phyloP scores from a whole-genome alignment of 1,284 basidiomycete genomes.

The Entoloma clypeatum region DNA sequence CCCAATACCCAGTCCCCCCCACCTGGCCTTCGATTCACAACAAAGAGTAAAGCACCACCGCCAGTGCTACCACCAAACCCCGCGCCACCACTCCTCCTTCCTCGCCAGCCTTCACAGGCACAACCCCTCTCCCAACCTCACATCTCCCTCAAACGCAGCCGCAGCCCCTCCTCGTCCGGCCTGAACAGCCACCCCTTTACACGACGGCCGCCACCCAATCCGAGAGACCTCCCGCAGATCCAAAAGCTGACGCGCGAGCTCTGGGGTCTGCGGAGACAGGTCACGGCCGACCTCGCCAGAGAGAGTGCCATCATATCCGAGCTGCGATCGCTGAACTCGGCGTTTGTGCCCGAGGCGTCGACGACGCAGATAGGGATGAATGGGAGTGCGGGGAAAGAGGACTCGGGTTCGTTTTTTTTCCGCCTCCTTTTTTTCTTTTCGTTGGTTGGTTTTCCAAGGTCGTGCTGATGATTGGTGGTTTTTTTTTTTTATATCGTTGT shows the following conservation, averaged over 20 bases:
- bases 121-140: background rate
- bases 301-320: conserved; percentile 29
- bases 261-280: conserved; percentile 32
- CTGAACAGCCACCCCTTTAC: background rate
- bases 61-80: no score
- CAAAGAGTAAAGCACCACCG: no score
- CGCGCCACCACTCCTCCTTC: no score
- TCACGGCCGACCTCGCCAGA: conserved; percentile 30
- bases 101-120: no score
- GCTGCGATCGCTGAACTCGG: conserved; percentile 23
- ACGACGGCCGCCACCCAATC: conserved; percentile 6
- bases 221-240: conserved; percentile 9
- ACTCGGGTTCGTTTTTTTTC: conserved; percentile 8
- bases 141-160: conserved; percentile 13
- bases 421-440: no score
- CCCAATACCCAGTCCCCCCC: no score
- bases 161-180: background rate
- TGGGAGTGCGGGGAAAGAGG: conserved; percentile 9
- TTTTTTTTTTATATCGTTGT: background rate
- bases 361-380: no score
- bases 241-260: conserved; percentile 30
- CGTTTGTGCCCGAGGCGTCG: conserved; percentile 9
- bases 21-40: no score
- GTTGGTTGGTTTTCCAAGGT: no score
- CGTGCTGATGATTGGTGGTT: background rate